A percentile compares a stretch with the other conserved stretches of the same genome.
phyloP scores from a whole-genome alignment of 1,284 basidiomycete genomes.

The Trichosporon coremiiforme region DNA sequence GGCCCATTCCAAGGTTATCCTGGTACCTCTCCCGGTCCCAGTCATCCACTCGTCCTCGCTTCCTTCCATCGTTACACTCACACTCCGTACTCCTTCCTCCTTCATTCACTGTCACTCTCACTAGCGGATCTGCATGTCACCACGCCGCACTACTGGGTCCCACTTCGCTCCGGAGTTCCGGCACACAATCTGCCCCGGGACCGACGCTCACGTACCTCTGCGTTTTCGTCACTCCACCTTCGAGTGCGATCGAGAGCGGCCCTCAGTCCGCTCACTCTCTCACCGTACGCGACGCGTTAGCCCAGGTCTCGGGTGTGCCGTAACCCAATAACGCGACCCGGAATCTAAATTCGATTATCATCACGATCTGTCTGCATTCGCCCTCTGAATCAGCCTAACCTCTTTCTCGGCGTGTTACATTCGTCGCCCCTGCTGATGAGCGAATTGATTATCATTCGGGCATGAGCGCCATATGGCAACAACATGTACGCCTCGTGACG shows the following conservation, averaged over 20 bases:
- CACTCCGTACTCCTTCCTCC: neutral
- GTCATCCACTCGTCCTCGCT: neutral
- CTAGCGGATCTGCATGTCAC: neutral
- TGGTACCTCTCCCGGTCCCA: neutral
- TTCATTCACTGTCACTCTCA: neutral
- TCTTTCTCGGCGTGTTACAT: neutral
- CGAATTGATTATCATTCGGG: neutral
- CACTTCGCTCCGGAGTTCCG: neutral
- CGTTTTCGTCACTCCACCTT: neutral
- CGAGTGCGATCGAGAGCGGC: neutral
- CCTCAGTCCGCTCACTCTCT: neutral
- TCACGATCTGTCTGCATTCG: neutral
- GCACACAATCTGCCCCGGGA: neutral
- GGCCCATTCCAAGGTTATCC: neutral
- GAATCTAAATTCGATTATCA: neutral
- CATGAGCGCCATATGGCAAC: neutral
- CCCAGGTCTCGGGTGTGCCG: neutral
- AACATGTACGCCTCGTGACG: neutral
- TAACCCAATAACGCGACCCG: constrained; percentile 6
- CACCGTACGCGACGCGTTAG: neutral
- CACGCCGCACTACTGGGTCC: neutral
- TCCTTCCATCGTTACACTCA: neutral
- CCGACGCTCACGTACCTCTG: neutral
- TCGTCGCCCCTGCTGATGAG: neutral
- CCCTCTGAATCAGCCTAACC: neutral